Evolutionary conservation across 306 rosid genomes (phyloP).

Genomic region (Quercus dentata): DNA sequence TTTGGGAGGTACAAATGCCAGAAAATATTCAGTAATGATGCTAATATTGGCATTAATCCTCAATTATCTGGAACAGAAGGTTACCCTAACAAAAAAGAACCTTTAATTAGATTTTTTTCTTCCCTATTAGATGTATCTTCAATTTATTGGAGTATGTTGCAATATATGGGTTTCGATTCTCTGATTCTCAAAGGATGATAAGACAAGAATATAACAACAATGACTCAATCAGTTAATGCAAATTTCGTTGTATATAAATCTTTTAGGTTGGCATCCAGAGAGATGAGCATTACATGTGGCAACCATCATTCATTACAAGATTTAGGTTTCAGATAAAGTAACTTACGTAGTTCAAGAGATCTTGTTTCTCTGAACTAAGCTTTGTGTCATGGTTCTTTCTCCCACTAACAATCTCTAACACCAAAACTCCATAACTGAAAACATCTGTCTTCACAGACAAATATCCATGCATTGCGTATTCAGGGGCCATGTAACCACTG

Average conservation of each 20-base stretch:
- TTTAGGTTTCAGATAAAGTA: background rate
- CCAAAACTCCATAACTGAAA: constrained; percentile 80
- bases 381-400: constrained; percentile 55
- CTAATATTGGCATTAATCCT: background rate
- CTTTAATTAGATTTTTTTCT: background rate
- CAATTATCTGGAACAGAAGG: background rate
- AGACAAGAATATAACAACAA: background rate
- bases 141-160: background rate
- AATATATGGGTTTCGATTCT: background rate
- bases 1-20: background rate
- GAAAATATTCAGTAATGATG: background rate
- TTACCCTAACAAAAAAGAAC: background rate
- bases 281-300: background rate
- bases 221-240: too few relatives aligned
- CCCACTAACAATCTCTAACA: constrained; percentile 81
- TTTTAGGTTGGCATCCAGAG: background rate
- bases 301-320: background rate
- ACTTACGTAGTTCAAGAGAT: constrained; percentile 80
- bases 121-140: background rate
- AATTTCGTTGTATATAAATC: background rate
- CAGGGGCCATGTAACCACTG: constrained; percentile 97
- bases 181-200: background rate
- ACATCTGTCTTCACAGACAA: constrained; percentile 84
- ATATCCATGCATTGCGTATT: constrained; percentile 83
- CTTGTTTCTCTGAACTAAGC: constrained; percentile 56